A percentile compares a stretch with the other conserved stretches of the same genome.
These are phyloP conservation scores for Lepiota subincarnata DNA, from an alignment of 768 basidiomycete species.

Conservation along the genomic window DNA sequence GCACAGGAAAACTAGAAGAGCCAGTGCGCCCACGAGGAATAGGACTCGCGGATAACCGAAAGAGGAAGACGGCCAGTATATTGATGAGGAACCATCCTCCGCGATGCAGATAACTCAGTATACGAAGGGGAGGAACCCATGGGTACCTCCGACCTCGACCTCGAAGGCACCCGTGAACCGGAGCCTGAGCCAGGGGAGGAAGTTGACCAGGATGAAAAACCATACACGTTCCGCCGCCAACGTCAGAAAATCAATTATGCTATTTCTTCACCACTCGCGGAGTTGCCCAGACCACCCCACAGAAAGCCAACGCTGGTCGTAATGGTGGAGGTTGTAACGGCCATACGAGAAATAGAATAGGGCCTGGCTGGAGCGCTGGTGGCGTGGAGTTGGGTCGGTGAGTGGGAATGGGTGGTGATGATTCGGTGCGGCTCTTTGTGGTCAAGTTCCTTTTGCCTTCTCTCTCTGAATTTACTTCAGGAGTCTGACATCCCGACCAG, in stretches of 20 bases:
- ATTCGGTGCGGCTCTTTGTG: conserved; percentile 47
- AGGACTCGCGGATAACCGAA: conserved; percentile 37
- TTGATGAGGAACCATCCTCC: conserved; percentile 38
- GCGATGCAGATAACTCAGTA: conserved; percentile 57
- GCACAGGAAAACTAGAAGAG: conserved; percentile 1
- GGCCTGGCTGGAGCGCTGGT: conserved; percentile 72
- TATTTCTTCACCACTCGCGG: conserved; percentile 78
- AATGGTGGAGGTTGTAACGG: conserved; percentile 29
- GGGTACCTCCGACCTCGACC: conserved; percentile 41
- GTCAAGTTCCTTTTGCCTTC: background rate
- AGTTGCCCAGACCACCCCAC: conserved; percentile 49
- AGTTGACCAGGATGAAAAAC: conserved; percentile 50
- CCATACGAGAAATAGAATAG: conserved; percentile 32
- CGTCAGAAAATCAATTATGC: conserved; percentile 73
- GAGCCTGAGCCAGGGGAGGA: conserved; percentile 42
- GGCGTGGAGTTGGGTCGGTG: conserved; percentile 75
- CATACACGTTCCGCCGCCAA: conserved; percentile 66
- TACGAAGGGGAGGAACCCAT: conserved; percentile 45
- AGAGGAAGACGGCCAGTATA: conserved; percentile 47
- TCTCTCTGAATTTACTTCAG: conserved; percentile 25
- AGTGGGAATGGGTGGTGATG: conserved; percentile 72
- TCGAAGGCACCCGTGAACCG: conserved; percentile 32
- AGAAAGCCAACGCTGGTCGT: conserved; percentile 29
- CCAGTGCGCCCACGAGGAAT: conserved; percentile 13
- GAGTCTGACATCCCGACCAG: conserved; percentile 70